A percentile compares a stretch with the other conserved stretches of the same genome.
These are phyloP conservation scores for Flaveria bidentis DNA, from an alignment of 129 eudicot species.

Conservation along the genomic window DNA sequence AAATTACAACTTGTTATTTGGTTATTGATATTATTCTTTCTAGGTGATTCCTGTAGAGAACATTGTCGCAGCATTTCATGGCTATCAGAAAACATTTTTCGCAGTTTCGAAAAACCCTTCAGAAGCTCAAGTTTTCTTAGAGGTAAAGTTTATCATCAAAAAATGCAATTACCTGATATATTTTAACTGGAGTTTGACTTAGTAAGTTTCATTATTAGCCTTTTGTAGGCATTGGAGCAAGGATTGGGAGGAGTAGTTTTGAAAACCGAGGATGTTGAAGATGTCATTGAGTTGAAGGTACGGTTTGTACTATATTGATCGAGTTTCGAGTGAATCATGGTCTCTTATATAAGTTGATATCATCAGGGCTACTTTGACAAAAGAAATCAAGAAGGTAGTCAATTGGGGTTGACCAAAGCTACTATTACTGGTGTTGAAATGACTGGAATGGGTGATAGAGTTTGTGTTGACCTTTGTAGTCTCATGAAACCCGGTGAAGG, in stretches of 20 bases:
- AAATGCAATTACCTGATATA: not conserved
- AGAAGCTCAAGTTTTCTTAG: conserved; percentile 80
- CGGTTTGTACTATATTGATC: not conserved
- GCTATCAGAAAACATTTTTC: conserved; percentile 61
- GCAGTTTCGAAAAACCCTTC: conserved; percentile 67
- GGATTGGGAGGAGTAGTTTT: conserved; percentile 92
- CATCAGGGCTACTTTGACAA: conserved; percentile 72
- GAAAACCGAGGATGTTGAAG: conserved; percentile 72
- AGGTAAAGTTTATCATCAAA: conserved; percentile 50
- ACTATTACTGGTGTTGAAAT: conserved; percentile 61
- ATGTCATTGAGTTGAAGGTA: conserved; percentile 80
- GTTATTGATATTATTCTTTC: conserved; percentile 21
- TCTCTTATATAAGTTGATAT: conserved; percentile 36
- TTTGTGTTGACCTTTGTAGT: conserved; percentile 93
- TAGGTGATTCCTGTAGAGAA: conserved; percentile 98
- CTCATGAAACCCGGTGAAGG: conserved; percentile 98
- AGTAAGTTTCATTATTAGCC: conserved; percentile 27
- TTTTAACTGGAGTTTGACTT: not conserved
- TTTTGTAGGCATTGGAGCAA: conserved; percentile 81
- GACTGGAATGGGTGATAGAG: conserved; percentile 98
- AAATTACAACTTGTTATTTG: conserved; percentile 18
- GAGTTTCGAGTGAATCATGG: conserved; percentile 13
- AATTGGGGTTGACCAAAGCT: conserved; percentile 67
- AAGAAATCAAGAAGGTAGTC: conserved; percentile 62
- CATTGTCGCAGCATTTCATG: conserved; percentile 91